phyloP scores from a whole-genome alignment of 208 protist genomes.

The Zelonia costaricensis region DNA sequence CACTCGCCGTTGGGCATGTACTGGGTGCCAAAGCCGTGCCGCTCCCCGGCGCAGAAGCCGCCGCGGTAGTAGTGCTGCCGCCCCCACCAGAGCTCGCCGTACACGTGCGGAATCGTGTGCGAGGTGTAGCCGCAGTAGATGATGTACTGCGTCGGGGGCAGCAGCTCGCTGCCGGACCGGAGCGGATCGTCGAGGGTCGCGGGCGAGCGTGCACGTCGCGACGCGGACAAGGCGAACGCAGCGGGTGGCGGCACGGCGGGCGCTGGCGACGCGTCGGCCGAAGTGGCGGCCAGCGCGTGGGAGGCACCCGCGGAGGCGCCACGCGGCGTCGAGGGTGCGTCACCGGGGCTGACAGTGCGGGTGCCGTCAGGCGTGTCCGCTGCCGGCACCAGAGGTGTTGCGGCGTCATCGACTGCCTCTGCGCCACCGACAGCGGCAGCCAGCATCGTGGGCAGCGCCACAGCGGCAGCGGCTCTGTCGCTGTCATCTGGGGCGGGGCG shows the following conservation, averaged over 20 bases:
- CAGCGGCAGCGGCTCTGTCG: too few relatives aligned
- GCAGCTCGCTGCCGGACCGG: not conserved
- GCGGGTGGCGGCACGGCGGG: not conserved
- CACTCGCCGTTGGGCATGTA: conserved; percentile 64
- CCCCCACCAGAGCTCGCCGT: conserved; percentile 82
- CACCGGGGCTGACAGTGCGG: not conserved
- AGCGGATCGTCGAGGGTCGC: not conserved
- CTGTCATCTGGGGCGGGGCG: not conserved
- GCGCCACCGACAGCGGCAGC: not conserved
- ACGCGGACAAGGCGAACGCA: not conserved
- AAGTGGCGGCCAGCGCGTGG: too few relatives aligned
- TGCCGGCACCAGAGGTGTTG: not conserved
- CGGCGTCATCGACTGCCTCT: not conserved
- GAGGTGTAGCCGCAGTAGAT: conserved; percentile 81
- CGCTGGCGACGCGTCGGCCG: not conserved
- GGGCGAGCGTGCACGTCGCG: not conserved
- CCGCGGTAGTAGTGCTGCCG: conserved; percentile 60
- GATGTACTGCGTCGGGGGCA: conserved; percentile 35
- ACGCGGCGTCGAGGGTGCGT: not conserved
- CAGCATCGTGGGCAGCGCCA: not conserved
- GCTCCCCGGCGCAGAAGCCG: conserved; percentile 56
- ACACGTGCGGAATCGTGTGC: conserved; percentile 65
- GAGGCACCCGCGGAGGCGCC: too few relatives aligned
- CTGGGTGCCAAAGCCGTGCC: conserved; percentile 65
- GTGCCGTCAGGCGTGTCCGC: not conserved